phyloP scores from a whole-genome alignment of 2,329 filamentous ascomycete genomes.

The Cercospora brassicicola region DNA sequence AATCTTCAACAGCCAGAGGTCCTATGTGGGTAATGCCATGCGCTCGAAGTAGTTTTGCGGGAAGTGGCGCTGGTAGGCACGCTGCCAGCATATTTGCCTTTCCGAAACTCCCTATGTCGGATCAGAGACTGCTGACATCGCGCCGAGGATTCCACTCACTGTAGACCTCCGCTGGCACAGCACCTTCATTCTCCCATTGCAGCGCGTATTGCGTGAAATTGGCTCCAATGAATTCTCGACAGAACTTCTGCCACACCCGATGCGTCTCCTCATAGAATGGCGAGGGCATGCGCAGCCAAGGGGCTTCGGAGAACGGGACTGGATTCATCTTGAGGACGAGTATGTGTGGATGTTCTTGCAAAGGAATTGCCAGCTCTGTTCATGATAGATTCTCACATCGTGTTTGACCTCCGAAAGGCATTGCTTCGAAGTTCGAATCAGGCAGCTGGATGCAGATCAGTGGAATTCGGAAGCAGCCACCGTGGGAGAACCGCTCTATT shows the following conservation, averaged over 20 bases:
- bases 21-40: conserved; percentile 65
- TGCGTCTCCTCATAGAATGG: conserved; percentile 27
- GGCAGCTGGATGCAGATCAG: not conserved
- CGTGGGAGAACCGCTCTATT: not conserved
- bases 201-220: conserved; percentile 26
- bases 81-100: conserved; percentile 65
- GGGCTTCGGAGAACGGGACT: conserved; percentile 22
- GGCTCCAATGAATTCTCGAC: conserved; percentile 27
- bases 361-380: not conserved
- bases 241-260: conserved; percentile 23
- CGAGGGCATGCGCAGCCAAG: conserved; percentile 23
- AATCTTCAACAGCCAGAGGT: conserved; percentile 69
- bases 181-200: conserved; percentile 26
- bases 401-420: not conserved
- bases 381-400: not conserved
- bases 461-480: not conserved
- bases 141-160: conserved; percentile 60
- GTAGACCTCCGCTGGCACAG: conserved; percentile 59
- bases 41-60: conserved; percentile 64
- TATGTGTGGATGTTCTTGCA: not conserved
- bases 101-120: not conserved
- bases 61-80: conserved; percentile 66
- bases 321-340: not conserved
- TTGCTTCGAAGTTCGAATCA: not conserved
- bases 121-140: not conserved